These are phyloP conservation scores for Bretschneidera sinensis DNA, from an alignment of 345 rosid genomes.

Conservation along the genomic window DNA sequence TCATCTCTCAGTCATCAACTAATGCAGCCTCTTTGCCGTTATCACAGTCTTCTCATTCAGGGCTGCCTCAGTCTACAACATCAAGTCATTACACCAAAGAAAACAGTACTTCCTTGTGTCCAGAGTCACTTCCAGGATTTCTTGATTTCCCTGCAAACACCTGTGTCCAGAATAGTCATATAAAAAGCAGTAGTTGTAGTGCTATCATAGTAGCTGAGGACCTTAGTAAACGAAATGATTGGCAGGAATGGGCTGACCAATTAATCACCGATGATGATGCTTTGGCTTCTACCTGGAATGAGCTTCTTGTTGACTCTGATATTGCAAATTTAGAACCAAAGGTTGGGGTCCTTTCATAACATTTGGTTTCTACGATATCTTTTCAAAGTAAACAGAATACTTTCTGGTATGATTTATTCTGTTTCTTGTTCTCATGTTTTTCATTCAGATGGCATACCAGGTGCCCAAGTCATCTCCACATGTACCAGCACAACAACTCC, in stretches of 20 bases:
- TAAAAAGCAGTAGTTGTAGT: slow-evolving; percentile 42
- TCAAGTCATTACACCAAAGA: slow-evolving; percentile 35
- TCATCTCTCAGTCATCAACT: slow-evolving; percentile 45
- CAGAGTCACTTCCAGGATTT: slow-evolving; percentile 41
- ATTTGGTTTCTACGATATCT: slow-evolving; percentile 9
- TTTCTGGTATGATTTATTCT: slow-evolving; percentile 11
- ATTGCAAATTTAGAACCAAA: slow-evolving; percentile 47
- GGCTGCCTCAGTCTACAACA: slow-evolving; percentile 38
- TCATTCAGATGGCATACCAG: slow-evolving; percentile 54
- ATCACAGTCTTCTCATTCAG: slow-evolving; percentile 33
- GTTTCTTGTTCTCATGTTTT: slow-evolving; percentile 23
- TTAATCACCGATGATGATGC: slow-evolving; percentile 66
- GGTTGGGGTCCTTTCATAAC: slow-evolving; percentile 34
- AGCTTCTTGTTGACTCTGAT: slow-evolving; percentile 48
- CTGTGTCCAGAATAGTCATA: slow-evolving; percentile 39
- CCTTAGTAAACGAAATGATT: slow-evolving; percentile 46
- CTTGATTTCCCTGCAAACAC: slow-evolving; percentile 46
- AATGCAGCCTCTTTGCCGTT: slow-evolving; percentile 20
- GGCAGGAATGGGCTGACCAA: slow-evolving; percentile 88
- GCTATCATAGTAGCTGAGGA: slow-evolving; percentile 48
- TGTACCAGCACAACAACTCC: slow-evolving; percentile 36
- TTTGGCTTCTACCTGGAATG: slow-evolving; percentile 50
- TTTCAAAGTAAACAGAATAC: slow-evolving; percentile 1
- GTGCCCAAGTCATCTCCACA: slow-evolving; percentile 34
- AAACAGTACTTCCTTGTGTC: slow-evolving; percentile 56